Evolutionary conservation across 2,329 filamentous ascomycete species (phyloP).

Genomic region (Hortaea werneckii): DNA sequence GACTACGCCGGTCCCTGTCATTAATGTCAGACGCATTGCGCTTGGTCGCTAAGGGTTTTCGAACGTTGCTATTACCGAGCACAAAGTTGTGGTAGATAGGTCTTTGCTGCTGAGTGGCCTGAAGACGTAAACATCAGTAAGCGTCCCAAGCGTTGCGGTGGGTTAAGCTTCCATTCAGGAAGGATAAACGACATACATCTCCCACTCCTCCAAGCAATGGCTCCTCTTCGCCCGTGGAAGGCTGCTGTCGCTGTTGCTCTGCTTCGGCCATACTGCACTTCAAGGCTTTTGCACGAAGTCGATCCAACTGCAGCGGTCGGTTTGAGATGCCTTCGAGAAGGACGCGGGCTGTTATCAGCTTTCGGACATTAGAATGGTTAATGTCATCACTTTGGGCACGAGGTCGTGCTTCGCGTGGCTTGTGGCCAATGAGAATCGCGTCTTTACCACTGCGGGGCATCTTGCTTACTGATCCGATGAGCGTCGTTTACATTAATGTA

Average conservation of each 20-base stretch:
- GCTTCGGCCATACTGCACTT: constrained; percentile 42
- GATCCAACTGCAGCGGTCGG: no score
- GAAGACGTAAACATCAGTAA: neutral
- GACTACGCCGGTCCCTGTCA: constrained; percentile 65
- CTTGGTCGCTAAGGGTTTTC: neutral
- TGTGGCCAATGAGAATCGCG: neutral
- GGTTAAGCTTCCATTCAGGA: neutral
- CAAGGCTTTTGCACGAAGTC: no score
- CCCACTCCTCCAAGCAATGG: constrained; percentile 62
- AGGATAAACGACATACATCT: constrained; percentile 45
- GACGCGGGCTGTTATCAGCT: neutral
- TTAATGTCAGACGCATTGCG: constrained; percentile 2
- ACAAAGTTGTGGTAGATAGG: constrained; percentile 61
- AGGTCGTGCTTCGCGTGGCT: neutral
- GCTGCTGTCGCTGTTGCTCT: constrained; percentile 24
- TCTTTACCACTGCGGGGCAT: neutral
- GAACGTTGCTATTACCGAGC: constrained; percentile 49
- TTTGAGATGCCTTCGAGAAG: neutral
- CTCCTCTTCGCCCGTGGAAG: constrained; percentile 46
- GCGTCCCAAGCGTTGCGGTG: neutral
- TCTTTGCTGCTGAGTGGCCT: constrained; percentile 48
- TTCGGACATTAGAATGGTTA: neutral
- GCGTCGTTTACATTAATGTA: no score
- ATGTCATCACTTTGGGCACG: neutral
- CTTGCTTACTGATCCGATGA: neutral